phyloP scores from a whole-genome alignment of 352 stramenopile species.

The Lagenidium giganteum region DNA sequence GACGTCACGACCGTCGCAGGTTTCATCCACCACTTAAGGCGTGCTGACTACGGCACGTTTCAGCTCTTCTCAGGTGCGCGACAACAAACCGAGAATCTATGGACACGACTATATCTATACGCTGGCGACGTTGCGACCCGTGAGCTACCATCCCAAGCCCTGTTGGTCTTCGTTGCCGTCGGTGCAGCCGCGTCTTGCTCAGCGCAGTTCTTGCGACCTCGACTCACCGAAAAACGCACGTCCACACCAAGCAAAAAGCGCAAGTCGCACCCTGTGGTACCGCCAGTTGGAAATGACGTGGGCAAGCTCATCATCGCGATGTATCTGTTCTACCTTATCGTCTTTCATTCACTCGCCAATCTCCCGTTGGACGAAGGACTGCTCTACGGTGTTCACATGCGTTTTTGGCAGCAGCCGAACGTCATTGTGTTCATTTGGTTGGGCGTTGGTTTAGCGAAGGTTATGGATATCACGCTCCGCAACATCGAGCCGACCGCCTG shows the following conservation, averaged over 20 bases:
- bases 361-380: conserved; percentile 89
- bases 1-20: conserved; percentile 80
- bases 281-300: background rate
- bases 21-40: conserved; percentile 85
- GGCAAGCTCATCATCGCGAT: conserved; percentile 36
- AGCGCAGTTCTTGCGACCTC: background rate
- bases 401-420: conserved; percentile 94
- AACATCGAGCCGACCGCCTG: background rate
- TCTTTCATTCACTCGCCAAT: conserved; percentile 95
- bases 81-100: conserved; percentile 49
- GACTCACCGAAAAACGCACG: background rate
- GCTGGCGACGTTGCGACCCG: conserved; percentile 38
- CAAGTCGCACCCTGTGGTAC: too few species aligned
- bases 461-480: background rate
- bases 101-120: conserved; percentile 58
- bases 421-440: conserved; percentile 87
- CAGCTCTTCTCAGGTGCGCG: conserved; percentile 73
- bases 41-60: conserved; percentile 91
- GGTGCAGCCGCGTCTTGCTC: background rate
- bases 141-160: conserved; percentile 26
- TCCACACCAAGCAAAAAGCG: background rate
- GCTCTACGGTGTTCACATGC: conserved; percentile 92
- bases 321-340: conserved; percentile 89
- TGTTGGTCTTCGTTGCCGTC: background rate
- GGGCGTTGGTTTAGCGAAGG: conserved; percentile 37